Evolutionary conservation across 495 filamentous ascomycete species (phyloP).

Genomic region (Thozetella sp.): DNA sequence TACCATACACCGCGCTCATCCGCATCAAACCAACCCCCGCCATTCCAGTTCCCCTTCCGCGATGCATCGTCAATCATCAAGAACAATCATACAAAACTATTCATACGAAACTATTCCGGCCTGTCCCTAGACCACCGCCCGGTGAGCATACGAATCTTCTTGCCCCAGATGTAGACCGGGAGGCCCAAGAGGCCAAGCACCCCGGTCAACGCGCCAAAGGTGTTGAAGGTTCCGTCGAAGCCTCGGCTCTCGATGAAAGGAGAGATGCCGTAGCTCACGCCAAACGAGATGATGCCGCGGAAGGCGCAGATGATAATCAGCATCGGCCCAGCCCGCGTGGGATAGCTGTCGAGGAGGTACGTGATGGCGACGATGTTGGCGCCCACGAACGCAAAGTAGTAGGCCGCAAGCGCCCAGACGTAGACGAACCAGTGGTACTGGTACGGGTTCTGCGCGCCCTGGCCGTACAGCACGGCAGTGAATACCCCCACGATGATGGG

Average conservation of each 20-base stretch:
- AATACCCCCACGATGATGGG: not conserved
- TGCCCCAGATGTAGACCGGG: not conserved
- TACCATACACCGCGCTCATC: no score
- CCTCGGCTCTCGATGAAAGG: not conserved
- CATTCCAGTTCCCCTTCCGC: no score
- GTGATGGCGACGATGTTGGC: not conserved
- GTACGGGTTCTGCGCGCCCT: not conserved
- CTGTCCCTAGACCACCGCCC: not conserved
- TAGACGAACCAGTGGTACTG: not conserved
- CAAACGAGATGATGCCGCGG: not conserved
- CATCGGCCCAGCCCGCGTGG: not conserved
- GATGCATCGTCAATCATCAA: no score
- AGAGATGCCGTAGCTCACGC: not conserved
- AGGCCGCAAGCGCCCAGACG: not conserved
- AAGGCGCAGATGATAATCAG: not conserved
- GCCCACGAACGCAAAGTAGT: not conserved
- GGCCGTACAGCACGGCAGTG: not conserved
- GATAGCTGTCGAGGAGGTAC: not conserved
- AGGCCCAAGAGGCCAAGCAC: not conserved
- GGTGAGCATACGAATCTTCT: not conserved
- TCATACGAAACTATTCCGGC: not conserved
- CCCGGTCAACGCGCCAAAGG: not conserved
- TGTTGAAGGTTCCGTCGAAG: not conserved
- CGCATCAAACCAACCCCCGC: no score
- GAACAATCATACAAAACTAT: no score